Evolutionary conservation across 768 basidiomycete genomes (phyloP).

Genomic region (Astraeus odoratus): DNA sequence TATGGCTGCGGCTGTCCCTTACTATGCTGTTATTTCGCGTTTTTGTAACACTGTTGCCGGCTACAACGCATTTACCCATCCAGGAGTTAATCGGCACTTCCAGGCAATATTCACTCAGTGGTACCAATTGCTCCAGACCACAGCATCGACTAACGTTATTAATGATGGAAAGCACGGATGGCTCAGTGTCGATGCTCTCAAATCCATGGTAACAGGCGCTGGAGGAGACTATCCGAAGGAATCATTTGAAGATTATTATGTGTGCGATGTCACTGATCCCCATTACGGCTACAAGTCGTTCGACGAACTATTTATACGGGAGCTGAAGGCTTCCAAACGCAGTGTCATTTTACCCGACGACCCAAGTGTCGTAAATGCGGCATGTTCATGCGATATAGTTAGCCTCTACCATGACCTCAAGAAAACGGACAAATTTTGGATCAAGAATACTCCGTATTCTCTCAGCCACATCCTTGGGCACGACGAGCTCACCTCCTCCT

Average conservation of each 20-base stretch:
- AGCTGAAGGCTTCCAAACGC: slow-evolving; percentile 34
- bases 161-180: slow-evolving; percentile 35
- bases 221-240: slow-evolving; percentile 6
- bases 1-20: background rate
- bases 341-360: slow-evolving; percentile 27
- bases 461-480: slow-evolving; percentile 46
- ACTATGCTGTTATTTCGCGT: background rate
- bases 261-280: slow-evolving; percentile 32
- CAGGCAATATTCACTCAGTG: slow-evolving; percentile 46
- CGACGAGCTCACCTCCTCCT: slow-evolving; percentile 32
- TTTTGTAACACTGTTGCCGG: background rate
- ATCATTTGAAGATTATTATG: slow-evolving; percentile 32
- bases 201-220: slow-evolving; percentile 2
- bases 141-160: slow-evolving; percentile 38
- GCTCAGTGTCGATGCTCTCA: slow-evolving; percentile 36
- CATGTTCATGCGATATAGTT: slow-evolving; percentile 50
- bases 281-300: slow-evolving; percentile 41
- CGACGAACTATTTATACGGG: slow-evolving; percentile 53
- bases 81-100: slow-evolving; percentile 39
- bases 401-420: slow-evolving; percentile 34
- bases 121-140: slow-evolving; percentile 39
- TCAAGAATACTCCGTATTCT: slow-evolving; percentile 58
- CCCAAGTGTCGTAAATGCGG: slow-evolving; percentile 35
- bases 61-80: slow-evolving; percentile 28
- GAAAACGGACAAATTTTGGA: slow-evolving; percentile 45